Evolutionary conservation across 2,329 filamentous ascomycete species (phyloP).

Genomic region (Diaporthe citrichinensis): DNA sequence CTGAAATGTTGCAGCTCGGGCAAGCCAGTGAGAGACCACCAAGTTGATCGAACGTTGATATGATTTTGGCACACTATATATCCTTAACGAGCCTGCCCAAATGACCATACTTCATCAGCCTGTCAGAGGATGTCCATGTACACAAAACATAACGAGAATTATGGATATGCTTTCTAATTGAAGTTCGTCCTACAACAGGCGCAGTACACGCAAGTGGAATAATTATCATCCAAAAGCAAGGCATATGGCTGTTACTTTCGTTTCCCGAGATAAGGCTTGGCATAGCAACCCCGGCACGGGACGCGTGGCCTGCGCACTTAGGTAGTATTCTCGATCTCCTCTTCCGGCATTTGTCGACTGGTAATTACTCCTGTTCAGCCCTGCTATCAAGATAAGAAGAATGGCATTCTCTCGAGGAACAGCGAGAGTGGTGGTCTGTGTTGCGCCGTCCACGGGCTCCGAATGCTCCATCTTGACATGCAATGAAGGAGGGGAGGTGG

Average conservation of each 20-base stretch:
- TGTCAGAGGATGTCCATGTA: background rate
- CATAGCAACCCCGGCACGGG: background rate
- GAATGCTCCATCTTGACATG: background rate
- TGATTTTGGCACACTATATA: background rate
- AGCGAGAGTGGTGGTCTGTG: background rate
- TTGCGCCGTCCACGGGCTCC: conserved; percentile 6
- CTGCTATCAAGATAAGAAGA: background rate
- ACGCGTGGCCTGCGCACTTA: conserved; percentile 4
- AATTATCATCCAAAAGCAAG: background rate
- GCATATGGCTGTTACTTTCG: background rate
- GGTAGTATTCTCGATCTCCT: background rate
- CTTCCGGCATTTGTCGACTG: conserved; percentile 12
- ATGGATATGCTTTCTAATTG: background rate
- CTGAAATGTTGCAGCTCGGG: background rate
- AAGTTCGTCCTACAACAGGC: background rate
- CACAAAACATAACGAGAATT: background rate
- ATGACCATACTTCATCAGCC: background rate
- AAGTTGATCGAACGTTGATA: background rate
- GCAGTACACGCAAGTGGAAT: background rate
- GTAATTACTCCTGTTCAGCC: background rate
- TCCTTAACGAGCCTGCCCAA: background rate
- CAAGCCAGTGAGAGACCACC: background rate
- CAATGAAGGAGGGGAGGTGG: background rate
- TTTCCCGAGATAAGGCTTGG: conserved; percentile 13
- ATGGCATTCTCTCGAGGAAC: background rate